Evolutionary conservation across 331 rosid genomes (phyloP).

Genomic region (Pyrus hybrid): DNA sequence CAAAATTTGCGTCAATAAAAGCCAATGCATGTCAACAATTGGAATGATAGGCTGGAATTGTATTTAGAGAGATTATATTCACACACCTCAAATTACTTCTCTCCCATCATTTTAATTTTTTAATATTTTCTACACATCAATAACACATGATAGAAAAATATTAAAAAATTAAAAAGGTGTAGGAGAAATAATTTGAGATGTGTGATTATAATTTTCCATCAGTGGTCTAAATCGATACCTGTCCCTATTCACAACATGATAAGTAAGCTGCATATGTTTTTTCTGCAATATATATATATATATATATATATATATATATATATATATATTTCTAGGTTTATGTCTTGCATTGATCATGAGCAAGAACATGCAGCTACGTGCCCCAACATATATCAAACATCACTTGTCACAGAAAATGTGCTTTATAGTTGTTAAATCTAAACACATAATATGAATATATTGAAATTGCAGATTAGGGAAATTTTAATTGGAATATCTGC

Average conservation of each 20-base stretch:
- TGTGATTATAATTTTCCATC: background rate
- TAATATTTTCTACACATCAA: too few relatives aligned
- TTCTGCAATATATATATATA: background rate
- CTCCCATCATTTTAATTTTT: fast-evolving
- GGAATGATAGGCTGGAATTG: background rate
- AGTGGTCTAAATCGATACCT: background rate
- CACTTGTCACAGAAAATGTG: background rate
- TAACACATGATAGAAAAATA: too few relatives aligned
- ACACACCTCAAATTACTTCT: fast-evolving
- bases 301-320: too few relatives aligned
- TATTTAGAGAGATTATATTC: background rate
- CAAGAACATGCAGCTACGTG: background rate
- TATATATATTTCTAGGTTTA: background rate
- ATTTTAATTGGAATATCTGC: background rate
- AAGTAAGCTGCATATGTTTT: background rate
- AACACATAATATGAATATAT: too few relatives aligned
- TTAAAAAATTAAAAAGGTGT: background rate
- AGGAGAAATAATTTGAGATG: background rate
- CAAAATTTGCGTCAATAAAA: background rate
- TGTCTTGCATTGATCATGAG: background rate
- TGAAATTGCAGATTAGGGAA: background rate
- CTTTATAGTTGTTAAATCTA: background rate
- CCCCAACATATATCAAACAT: background rate
- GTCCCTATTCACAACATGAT: background rate
- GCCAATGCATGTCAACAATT: background rate